Evolutionary conservation across 2,329 filamentous ascomycete species (phyloP).

Genomic region (Colletotrichum coccodes): DNA sequence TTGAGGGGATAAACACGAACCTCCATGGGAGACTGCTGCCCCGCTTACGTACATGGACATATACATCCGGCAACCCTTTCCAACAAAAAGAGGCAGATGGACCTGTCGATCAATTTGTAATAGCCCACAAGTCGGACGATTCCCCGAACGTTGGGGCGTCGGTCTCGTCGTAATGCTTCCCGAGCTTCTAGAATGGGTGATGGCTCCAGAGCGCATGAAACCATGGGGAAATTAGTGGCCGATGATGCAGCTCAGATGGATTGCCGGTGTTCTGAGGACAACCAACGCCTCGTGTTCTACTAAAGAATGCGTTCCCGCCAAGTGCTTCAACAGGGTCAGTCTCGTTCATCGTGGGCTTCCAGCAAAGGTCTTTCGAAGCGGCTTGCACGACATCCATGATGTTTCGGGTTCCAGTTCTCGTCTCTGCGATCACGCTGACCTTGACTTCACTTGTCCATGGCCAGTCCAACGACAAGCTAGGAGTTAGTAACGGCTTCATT

Average conservation of each 20-base stretch:
- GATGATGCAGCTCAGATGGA: background rate
- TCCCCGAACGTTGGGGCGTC: background rate
- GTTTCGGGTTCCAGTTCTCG: background rate
- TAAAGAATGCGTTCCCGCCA: background rate
- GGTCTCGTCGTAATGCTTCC: constrained; percentile 7
- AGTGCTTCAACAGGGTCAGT: background rate
- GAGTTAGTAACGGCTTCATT: constrained; percentile 14
- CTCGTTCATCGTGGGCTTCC: background rate
- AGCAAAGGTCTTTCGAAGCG: background rate
- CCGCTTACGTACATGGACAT: constrained; percentile 4
- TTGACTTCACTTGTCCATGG: background rate
- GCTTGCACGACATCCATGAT: background rate
- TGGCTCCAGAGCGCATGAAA: constrained; percentile 13
- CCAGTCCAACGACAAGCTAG: background rate
- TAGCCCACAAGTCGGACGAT: constrained; percentile 8
- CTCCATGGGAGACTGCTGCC: background rate
- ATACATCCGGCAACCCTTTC: background rate
- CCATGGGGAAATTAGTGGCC: background rate
- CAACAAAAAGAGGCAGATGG: background rate
- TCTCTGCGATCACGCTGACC: constrained; percentile 15
- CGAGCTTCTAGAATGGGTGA: constrained; percentile 22
- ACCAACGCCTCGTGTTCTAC: no score
- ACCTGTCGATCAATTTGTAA: background rate
- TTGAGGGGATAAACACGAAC: background rate
- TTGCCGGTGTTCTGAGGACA: background rate